These are phyloP conservation scores for Emmonsiellopsis sp. DNA, from an alignment of 2,329 filamentous ascomycete species.

Conservation along the genomic window DNA sequence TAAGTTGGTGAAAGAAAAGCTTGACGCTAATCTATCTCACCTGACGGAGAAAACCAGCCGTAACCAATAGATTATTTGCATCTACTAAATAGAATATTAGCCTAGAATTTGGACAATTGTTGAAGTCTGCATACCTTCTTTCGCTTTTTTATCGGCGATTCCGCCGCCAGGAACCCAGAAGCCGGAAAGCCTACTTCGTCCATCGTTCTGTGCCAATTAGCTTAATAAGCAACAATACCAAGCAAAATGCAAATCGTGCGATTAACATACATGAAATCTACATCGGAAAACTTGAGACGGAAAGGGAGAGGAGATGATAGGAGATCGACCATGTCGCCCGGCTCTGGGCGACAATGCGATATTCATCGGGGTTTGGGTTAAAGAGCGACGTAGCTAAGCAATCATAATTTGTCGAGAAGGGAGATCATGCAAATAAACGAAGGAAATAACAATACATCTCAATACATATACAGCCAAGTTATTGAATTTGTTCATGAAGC, in stretches of 20 bases:
- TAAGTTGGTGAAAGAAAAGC: neutral
- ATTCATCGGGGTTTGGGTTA: neutral
- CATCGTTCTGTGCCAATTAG: conserved; percentile 39
- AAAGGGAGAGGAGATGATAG: neutral
- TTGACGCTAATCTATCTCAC: conserved; percentile 33
- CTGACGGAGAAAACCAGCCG: conserved; percentile 66
- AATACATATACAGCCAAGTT: neutral
- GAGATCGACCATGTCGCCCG: neutral
- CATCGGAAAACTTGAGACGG: conserved; percentile 10
- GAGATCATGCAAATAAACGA: neutral
- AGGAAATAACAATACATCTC: neutral
- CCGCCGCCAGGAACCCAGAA: conserved; percentile 74
- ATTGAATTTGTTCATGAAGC: too few relatives aligned
- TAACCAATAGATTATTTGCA: conserved; percentile 57
- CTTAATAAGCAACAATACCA: neutral
- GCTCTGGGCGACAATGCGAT: neutral
- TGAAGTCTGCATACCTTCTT: conserved; percentile 21
- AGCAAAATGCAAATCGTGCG: neutral
- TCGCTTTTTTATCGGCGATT: conserved; percentile 48
- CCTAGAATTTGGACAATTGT: neutral
- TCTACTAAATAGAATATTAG: conserved; percentile 33
- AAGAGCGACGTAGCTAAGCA: neutral
- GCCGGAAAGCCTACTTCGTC: conserved; percentile 55
- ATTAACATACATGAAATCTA: conserved; percentile 28
- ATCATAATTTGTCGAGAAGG: neutral